phyloP scores from a whole-genome alignment of 768 basidiomycete species.

The Lactarius deliciosus region DNA sequence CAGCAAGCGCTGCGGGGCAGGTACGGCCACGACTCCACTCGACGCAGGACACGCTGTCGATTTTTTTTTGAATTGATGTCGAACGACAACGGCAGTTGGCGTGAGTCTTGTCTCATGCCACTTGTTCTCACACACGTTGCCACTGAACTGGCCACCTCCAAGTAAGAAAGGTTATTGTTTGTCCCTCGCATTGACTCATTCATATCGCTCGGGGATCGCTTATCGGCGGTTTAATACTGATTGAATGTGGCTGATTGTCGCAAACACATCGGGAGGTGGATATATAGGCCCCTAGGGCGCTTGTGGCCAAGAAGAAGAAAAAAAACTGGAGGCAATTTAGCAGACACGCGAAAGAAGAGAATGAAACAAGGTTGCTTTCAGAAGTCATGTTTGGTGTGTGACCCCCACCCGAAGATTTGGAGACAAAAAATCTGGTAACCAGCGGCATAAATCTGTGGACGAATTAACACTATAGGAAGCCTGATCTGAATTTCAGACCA shows the following conservation, averaged over 20 bases:
- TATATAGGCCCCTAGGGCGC: not conserved
- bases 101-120: not conserved
- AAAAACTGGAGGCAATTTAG: not conserved
- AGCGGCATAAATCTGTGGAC: not conserved
- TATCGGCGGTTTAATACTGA: not conserved
- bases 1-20: slow-evolving; percentile 13
- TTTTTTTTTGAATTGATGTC: slow-evolving; percentile 13
- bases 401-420: not conserved
- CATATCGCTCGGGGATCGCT: slow-evolving; percentile 2
- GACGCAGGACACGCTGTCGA: slow-evolving; percentile 10
- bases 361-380: not conserved
- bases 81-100: not conserved
- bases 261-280: not conserved
- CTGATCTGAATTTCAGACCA: not conserved
- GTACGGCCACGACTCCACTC: slow-evolving; percentile 9
- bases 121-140: not conserved
- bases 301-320: not conserved
- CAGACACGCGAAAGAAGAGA: not conserved
- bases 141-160: not conserved
- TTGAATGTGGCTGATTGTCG: not conserved
- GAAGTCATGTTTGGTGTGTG: not conserved
- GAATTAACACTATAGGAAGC: slow-evolving; percentile 2
- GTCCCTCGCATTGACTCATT: not conserved
- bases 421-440: not conserved
- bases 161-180: slow-evolving; percentile 15